A percentile compares a stretch with the other conserved stretches of the same genome.
Conservation (phyloP, 495 filamentous ascomycete genomes). For the Bombardia bombarda region DNA sequence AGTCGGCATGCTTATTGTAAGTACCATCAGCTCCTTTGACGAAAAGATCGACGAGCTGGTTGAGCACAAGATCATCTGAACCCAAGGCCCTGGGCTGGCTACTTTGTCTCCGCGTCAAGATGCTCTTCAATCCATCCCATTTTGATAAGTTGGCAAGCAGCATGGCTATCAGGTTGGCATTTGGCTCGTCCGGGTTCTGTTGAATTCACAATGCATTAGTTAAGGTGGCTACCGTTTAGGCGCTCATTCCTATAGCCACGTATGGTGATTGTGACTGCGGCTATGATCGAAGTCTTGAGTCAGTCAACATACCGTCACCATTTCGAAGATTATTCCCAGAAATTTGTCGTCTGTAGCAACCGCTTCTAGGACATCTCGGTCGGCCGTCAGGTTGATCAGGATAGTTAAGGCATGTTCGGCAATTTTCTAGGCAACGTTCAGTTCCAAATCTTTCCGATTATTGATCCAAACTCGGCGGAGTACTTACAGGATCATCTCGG, state of each 20-base stretch:
- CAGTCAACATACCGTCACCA: constrained; percentile 61
- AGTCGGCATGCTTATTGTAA: constrained; percentile 82
- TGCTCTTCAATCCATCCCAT: constrained; percentile 57
- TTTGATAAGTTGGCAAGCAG: constrained; percentile 88
- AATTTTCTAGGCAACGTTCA: constrained; percentile 53
- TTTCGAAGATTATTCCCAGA: constrained; percentile 59
- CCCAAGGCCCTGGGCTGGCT: constrained; percentile 49
- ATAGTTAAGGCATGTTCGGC: constrained; percentile 90
- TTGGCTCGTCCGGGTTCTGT: constrained; percentile 49
- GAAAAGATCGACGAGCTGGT: constrained; percentile 91
- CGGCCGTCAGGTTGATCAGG: constrained; percentile 81
- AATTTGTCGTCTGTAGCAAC: constrained; percentile 78
- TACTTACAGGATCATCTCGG: constrained; percentile 65
- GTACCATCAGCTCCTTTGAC: constrained; percentile 76
- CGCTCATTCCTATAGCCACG: no score
- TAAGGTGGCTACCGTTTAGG: background rate
- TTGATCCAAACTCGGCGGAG: background rate
- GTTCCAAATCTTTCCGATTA: no score
- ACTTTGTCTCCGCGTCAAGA: constrained; percentile 58
- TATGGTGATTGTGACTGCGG: no score
- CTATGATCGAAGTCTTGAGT: no score
- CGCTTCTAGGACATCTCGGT: constrained; percentile 60
- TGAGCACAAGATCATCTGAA: constrained; percentile 66
- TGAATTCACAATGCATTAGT: constrained; percentile 1
- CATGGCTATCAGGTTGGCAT: constrained; percentile 82